These are phyloP conservation scores for Patellaria atrata DNA, from an alignment of 495 filamentous ascomycete genomes.

Conservation along the genomic window DNA sequence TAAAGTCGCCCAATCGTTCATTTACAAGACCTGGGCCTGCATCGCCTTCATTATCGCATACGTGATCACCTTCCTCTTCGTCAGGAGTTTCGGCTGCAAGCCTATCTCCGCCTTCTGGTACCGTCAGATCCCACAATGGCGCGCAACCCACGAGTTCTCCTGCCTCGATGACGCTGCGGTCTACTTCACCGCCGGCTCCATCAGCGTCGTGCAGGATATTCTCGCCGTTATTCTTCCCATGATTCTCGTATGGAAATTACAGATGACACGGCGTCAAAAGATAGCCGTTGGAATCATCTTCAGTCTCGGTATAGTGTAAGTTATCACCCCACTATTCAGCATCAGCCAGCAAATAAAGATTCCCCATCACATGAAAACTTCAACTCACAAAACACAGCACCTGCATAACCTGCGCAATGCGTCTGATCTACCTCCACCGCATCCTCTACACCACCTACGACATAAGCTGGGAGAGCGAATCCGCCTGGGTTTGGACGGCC, in stretches of 20 bases:
- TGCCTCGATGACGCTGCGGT: conserved; percentile 7
- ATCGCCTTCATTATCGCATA: conserved; percentile 5
- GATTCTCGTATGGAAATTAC: conserved; percentile 1
- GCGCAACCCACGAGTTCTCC: conserved; percentile 8
- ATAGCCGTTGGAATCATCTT: conserved; percentile 9
- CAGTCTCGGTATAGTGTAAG: conserved; percentile 7
- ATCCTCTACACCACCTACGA: not conserved
- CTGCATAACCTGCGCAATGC: not conserved
- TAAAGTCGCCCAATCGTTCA: conserved; percentile 11
- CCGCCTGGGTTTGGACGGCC: not conserved
- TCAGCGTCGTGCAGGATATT: conserved; percentile 7
- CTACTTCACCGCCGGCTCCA: conserved; percentile 3
- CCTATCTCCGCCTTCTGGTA: conserved; percentile 7
- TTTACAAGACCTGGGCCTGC: conserved; percentile 10
- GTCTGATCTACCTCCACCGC: not conserved
- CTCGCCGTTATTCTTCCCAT: conserved; percentile 5
- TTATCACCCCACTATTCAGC: not conserved
- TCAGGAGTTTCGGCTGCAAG: conserved; percentile 4
- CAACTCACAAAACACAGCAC: not conserved
- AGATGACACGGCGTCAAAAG: conserved; percentile 7
- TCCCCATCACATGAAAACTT: not conserved
- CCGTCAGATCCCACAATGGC: conserved; percentile 3
- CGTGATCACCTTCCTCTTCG: not conserved
- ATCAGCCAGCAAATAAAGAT: no score
- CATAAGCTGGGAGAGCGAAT: not conserved